These are phyloP conservation scores for Linaria vulgaris DNA, from an alignment of 257 asterid genomes.

Conservation along the genomic window DNA sequence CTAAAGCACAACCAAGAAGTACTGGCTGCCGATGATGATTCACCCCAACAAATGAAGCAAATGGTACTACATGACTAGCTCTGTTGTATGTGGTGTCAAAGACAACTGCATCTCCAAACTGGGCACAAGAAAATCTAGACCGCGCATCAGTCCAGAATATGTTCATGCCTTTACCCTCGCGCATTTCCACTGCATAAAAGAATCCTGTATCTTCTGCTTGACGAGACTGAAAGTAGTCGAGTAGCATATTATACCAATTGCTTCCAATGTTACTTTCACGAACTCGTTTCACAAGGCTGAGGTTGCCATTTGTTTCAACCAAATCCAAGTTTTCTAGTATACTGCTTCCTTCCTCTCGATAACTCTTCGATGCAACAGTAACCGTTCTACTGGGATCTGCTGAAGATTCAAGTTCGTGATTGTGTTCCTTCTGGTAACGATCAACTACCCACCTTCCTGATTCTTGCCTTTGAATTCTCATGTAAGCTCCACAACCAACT, in stretches of 20 bases:
- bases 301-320: conserved; percentile 79
- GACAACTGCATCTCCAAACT: conserved; percentile 83
- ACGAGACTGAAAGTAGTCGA: conserved; percentile 79
- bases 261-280: conserved; percentile 50
- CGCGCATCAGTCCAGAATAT: conserved; percentile 89
- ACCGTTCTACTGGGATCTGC: conserved; percentile 45
- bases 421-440: conserved; percentile 84
- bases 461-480: conserved; percentile 94
- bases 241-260: conserved; percentile 69
- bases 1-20: conserved; percentile 87
- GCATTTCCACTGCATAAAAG: conserved; percentile 79
- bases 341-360: conserved; percentile 60
- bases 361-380: conserved; percentile 50
- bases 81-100: conserved; percentile 78
- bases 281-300: conserved; percentile 68
- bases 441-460: conserved; percentile 85
- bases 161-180: conserved; percentile 67
- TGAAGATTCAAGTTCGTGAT: conserved; percentile 56
- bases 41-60: conserved; percentile 85
- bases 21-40: conserved; percentile 92
- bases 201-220: conserved; percentile 90
- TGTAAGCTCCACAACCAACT: conserved; percentile 95
- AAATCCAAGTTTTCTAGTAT: conserved; percentile 78
- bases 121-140: conserved; percentile 77
- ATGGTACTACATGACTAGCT: conserved; percentile 57